A percentile compares a stretch with the other conserved stretches of the same genome.
These are phyloP conservation scores for Diaporthe sp. DNA, from an alignment of 2,329 filamentous ascomycete species.

Conservation along the genomic window DNA sequence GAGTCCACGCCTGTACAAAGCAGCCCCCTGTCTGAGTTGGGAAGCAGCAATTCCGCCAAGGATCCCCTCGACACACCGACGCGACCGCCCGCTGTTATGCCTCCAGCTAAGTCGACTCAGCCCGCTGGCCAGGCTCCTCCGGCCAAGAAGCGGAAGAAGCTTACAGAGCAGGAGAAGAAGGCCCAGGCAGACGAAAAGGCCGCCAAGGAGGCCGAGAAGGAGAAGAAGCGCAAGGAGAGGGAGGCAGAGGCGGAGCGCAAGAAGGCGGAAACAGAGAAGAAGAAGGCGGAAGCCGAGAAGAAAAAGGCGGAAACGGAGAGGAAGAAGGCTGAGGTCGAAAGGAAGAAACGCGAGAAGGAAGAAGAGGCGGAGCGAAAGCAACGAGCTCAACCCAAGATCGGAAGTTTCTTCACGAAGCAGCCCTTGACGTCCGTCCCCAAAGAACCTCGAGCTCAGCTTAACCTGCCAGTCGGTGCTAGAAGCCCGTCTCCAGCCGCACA, in stretches of 20 bases:
- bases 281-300: constrained; percentile 53
- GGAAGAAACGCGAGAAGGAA: constrained; percentile 54
- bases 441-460: constrained; percentile 45
- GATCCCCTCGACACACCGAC: constrained; percentile 50
- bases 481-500: constrained; percentile 41
- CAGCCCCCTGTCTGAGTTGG: constrained; percentile 53
- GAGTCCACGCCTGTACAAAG: constrained; percentile 45
- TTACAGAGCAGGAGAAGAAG: constrained; percentile 55
- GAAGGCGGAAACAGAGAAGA: constrained; percentile 49
- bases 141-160: constrained; percentile 60
- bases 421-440: constrained; percentile 54
- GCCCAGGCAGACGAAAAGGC: constrained; percentile 52
- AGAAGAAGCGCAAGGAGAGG: constrained; percentile 46
- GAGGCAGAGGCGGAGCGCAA: constrained; percentile 45
- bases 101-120: constrained; percentile 37
- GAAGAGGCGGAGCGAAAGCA: constrained; percentile 65
- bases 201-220: constrained; percentile 51
- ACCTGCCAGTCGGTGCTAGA: constrained; percentile 39
- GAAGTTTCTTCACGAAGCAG: constrained; percentile 57
- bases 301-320: constrained; percentile 49
- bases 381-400: constrained; percentile 60
- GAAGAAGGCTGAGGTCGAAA: constrained; percentile 48
- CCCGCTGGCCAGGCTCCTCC: constrained; percentile 46
- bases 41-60: constrained; percentile 54
- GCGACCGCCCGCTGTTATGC: constrained; percentile 38